Conservation (phyloP, 495 filamentous ascomycete species). For the Platismatia glauca region DNA sequence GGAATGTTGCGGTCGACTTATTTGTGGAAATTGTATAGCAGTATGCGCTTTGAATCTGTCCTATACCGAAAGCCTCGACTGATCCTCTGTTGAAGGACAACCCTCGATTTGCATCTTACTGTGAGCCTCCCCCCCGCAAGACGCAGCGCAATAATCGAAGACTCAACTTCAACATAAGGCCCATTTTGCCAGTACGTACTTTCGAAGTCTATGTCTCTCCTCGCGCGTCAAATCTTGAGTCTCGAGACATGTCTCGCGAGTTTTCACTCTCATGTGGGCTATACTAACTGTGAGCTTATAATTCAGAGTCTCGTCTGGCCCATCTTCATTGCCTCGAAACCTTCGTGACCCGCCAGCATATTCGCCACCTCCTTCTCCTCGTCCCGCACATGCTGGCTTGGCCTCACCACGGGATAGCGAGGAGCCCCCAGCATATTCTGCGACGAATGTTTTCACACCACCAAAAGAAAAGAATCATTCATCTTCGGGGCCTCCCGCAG, state of each 20-base stretch:
- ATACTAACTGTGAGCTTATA: neutral
- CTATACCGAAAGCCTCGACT: neutral
- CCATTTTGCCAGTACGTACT: slow-evolving; percentile 43
- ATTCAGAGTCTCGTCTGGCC: slow-evolving; percentile 34
- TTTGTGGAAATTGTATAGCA: slow-evolving; percentile 59
- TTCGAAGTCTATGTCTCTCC: neutral
- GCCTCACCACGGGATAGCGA: slow-evolving; percentile 21
- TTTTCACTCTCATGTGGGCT: neutral
- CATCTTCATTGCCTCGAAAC: slow-evolving; percentile 45
- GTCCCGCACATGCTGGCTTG: slow-evolving; percentile 22
- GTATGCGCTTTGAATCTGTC: slow-evolving; percentile 27
- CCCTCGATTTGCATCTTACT: slow-evolving; percentile 59
- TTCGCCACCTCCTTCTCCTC: slow-evolving; percentile 31
- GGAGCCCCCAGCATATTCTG: slow-evolving; percentile 36
- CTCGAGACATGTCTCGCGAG: neutral
- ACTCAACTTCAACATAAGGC: slow-evolving; percentile 23
- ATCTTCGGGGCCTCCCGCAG: slow-evolving; percentile 21
- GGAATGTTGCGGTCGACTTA: slow-evolving; percentile 56
- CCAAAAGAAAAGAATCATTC: slow-evolving; percentile 6
- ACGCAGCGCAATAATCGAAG: neutral
- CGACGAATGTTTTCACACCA: slow-evolving; percentile 19
- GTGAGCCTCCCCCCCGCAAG: slow-evolving; percentile 28
- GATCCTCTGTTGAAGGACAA: slow-evolving; percentile 43
- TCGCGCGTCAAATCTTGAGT: neutral
- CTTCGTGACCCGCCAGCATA: slow-evolving; percentile 52